Evolutionary conservation across 2,329 filamentous ascomycete genomes (phyloP).

Genomic region (Cordyceps farinosa): DNA sequence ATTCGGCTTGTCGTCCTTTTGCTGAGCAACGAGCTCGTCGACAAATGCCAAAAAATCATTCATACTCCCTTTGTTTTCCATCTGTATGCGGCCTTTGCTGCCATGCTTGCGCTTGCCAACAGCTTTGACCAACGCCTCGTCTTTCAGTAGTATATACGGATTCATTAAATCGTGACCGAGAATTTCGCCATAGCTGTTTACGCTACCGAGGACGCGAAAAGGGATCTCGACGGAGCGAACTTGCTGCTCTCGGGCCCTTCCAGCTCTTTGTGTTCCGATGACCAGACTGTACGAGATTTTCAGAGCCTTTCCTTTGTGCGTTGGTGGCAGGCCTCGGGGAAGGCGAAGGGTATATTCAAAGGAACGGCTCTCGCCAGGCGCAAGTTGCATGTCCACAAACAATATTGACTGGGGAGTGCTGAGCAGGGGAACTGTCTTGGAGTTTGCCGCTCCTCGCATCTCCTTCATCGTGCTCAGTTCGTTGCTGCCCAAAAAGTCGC

Average conservation of each 20-base stretch:
- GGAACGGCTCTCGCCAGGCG: constrained; percentile 81
- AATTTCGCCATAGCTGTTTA: constrained; percentile 83
- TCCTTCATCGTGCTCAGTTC: constrained; percentile 93
- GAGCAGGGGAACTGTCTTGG: constrained; percentile 84
- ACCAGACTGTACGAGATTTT: constrained; percentile 90
- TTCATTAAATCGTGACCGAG: constrained; percentile 92
- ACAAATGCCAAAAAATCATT: constrained; percentile 75
- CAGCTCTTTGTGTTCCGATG: constrained; percentile 85
- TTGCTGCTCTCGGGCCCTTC: constrained; percentile 72
- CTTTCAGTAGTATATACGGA: constrained; percentile 83
- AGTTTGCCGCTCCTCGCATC: constrained; percentile 83
- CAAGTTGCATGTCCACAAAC: constrained; percentile 87
- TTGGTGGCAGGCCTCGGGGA: constrained; percentile 85
- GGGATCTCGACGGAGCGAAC: constrained; percentile 89
- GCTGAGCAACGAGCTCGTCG: constrained; percentile 65
- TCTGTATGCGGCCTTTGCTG: constrained; percentile 27
- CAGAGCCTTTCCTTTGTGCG: constrained; percentile 85
- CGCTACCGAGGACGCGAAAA: constrained; percentile 88
- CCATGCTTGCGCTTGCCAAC: constrained; percentile 25
- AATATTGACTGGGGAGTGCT: constrained; percentile 93
- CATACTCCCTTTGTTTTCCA: constrained; percentile 39
- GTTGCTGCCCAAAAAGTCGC: constrained; percentile 77
- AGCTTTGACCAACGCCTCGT: constrained; percentile 67
- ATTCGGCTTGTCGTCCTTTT: constrained; percentile 49
- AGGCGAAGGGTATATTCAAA: constrained; percentile 85